Conservation (phyloP, 208 protist genomes). For the Acanthamoeba culbertsoni region DNA sequence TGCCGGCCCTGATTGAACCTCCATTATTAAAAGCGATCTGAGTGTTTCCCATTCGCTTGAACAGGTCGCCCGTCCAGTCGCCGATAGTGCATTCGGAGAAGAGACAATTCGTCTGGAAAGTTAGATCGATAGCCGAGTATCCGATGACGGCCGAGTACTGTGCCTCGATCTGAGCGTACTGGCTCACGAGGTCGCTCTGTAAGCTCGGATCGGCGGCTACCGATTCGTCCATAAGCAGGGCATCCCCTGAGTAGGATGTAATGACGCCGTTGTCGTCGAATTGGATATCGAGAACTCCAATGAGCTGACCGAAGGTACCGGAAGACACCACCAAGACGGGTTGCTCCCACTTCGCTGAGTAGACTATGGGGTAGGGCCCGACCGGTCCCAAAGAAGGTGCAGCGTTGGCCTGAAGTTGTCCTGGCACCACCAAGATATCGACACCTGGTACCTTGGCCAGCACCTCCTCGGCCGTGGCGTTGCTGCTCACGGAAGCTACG, state of each 20-base stretch:
- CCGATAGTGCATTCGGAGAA: neutral
- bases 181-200: neutral
- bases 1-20: neutral
- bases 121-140: neutral
- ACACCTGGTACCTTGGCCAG: neutral
- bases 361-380: neutral
- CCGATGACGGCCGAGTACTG: neutral
- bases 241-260: neutral
- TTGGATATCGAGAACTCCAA: neutral
- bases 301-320: neutral
- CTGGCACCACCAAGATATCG: neutral
- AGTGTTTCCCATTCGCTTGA: neutral
- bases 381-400: neutral
- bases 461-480: neutral
- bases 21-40: neutral
- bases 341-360: neutral
- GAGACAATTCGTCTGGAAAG: too few relatives aligned
- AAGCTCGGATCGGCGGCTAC: neutral
- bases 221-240: neutral
- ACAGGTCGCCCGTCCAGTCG: neutral
- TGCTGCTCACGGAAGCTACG: neutral
- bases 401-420: neutral
- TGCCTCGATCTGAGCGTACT: neutral
- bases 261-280: slow-evolving; percentile 35
- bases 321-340: neutral